Percentiles rank a stretch among this genome's conserved stretches.
These are phyloP conservation scores for Aureobasidium subglaciale DNA, from an alignment of 2,329 filamentous ascomycete species.

Conservation along the genomic window DNA sequence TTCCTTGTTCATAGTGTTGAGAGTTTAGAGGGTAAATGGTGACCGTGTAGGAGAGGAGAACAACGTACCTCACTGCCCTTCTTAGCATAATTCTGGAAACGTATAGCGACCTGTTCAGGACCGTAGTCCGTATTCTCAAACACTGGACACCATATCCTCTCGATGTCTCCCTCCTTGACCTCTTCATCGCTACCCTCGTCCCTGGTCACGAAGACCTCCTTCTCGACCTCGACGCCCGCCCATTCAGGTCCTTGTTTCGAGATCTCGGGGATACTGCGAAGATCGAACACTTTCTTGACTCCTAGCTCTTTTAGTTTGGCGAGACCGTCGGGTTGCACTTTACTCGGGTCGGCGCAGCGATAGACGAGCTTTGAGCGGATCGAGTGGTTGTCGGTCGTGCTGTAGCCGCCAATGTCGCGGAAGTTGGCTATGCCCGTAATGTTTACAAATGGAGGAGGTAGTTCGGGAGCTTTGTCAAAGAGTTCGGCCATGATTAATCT, in stretches of 20 bases:
- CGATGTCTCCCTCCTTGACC: slow-evolving; percentile 36
- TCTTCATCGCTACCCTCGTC: slow-evolving; percentile 27
- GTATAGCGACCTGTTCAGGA: slow-evolving; percentile 55
- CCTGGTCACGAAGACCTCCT: slow-evolving; percentile 21
- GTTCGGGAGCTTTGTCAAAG: slow-evolving; percentile 12
- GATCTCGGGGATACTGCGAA: slow-evolving; percentile 57
- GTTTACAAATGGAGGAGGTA: slow-evolving; percentile 28
- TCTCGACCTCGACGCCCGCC: slow-evolving; percentile 23
- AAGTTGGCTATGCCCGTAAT: slow-evolving; percentile 60
- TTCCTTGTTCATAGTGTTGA: no score
- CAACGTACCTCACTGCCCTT: slow-evolving; percentile 39
- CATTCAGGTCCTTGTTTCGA: slow-evolving; percentile 33
- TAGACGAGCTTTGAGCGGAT: slow-evolving; percentile 53
- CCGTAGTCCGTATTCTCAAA: slow-evolving; percentile 55
- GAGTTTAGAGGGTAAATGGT: no score
- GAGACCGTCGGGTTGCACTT: slow-evolving; percentile 48
- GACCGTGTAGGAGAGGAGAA: no score
- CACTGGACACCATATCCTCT: slow-evolving; percentile 56
- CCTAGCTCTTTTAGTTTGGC: slow-evolving; percentile 45
- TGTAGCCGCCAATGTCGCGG: slow-evolving; percentile 58
- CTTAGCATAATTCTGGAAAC: slow-evolving; percentile 54
- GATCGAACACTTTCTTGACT: slow-evolving; percentile 61
- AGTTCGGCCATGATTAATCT: slow-evolving; percentile 1
- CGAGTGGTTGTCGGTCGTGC: slow-evolving; percentile 34
- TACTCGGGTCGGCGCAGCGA: slow-evolving; percentile 61